Evolutionary conservation across 1,284 basidiomycete genomes (phyloP), one percentile per base, ranked within the genome.

Genomic region (Agaricales sp.): DNA sequence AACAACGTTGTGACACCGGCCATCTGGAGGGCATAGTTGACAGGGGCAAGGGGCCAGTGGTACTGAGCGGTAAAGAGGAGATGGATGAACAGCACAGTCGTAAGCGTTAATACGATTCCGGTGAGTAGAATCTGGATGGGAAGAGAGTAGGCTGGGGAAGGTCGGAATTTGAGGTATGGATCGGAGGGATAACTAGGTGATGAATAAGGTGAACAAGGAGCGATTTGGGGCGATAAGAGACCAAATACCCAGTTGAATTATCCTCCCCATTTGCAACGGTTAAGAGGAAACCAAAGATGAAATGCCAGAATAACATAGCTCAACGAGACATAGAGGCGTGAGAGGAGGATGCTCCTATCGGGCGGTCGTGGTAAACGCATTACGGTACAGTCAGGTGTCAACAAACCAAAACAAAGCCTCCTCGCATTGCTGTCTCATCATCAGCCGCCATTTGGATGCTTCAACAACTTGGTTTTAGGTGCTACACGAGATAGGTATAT

Each of bases 51-150:
- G 0, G 92, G 92, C 74, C 89, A 92, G 66, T 99, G 95, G 59
- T 97, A 98, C 62, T 94, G 91, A 0, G 87, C 87, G 16, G 96
- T 98, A 68, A 99, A 98, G 52, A 93, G 65, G 53, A 99, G 82
- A 58, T 98, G 93, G 53, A 95, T 80, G 58, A 95, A 73, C 23
- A 99, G 82, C n/a, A 97, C 85, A 45, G 77, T 71, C 43, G 90
- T 78, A 51, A 99, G 81, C 1, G 95, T 91, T 53, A 96, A 67
- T 19, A 92, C 83, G 58, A 97, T 80, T 45, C 93, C 92, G 3
- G 81, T 85, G 49, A 95, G 72, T 54, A 96, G 75, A 45, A 97
- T 82, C 61, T 99, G 96, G 1, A 95, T 80, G 1, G 95, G 92
- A 25, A 97, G 80, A 0, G 92, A 92, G 57, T 86, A 85, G 4